Evolutionary conservation across 2,329 filamentous ascomycete genomes (phyloP).

Genomic region (Xylaria multiplex): DNA sequence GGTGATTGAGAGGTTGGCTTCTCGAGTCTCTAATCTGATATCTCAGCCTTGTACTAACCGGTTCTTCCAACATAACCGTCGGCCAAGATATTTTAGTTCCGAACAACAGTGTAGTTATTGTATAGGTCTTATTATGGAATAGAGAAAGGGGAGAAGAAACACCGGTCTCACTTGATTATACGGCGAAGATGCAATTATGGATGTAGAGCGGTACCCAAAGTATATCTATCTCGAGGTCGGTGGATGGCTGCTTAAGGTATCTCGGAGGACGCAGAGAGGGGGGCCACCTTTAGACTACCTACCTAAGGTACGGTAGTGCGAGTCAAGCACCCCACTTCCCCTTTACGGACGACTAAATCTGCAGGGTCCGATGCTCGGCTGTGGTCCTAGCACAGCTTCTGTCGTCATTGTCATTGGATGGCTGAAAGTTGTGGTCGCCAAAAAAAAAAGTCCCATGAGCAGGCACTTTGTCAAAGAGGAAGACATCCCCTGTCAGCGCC

Average conservation of each 20-base stretch:
- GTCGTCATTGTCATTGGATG: conserved; percentile 41
- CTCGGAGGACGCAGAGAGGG: no score
- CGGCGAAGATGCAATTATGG: no score
- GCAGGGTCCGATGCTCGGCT: conserved; percentile 40
- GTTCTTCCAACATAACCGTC: no score
- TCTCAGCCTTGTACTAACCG: no score
- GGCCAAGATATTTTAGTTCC: no score
- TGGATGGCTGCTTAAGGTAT: no score
- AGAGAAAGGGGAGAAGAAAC: no score
- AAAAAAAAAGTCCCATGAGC: conserved; percentile 37
- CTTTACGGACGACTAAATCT: conserved; percentile 31
- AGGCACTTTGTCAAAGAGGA: conserved; percentile 22
- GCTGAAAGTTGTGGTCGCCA: conserved; percentile 31
- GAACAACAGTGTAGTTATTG: no score
- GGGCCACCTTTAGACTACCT: no score
- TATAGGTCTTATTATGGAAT: no score
- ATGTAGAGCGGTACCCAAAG: not conserved
- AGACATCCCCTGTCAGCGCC: conserved; percentile 34
- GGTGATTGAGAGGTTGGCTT: not conserved
- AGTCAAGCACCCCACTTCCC: conserved; percentile 34
- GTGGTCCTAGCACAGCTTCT: conserved; percentile 31
- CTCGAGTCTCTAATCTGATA: no score
- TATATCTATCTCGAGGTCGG: not conserved
- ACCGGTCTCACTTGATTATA: no score
- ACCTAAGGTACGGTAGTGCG: not conserved